Percentiles rank a stretch among this genome's conserved stretches.
These are phyloP conservation scores for Phtheirospermum japonicum DNA, from an alignment of 257 asterid species.

Conservation along the genomic window DNA sequence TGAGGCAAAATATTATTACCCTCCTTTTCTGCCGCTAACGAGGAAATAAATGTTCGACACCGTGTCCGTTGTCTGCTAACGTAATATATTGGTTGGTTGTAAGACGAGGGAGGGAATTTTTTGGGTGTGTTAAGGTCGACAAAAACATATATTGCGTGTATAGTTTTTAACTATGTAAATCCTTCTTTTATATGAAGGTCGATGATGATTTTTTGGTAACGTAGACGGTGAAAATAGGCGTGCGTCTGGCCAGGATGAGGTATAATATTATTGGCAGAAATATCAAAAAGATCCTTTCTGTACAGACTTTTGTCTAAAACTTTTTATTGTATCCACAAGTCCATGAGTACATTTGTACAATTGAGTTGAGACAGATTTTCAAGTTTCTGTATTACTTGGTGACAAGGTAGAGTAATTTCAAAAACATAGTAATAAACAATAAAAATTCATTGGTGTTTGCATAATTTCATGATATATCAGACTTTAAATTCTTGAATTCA, in stretches of 20 bases:
- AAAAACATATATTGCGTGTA: conserved; percentile 32
- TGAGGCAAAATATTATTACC: not conserved
- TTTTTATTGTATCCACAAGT: conserved; percentile 1
- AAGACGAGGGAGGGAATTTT: conserved; percentile 21
- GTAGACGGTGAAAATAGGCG: conserved; percentile 20
- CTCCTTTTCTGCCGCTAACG: conserved; percentile 8
- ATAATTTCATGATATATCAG: too few species aligned
- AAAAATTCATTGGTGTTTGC: too few species aligned
- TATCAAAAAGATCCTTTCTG: not conserved
- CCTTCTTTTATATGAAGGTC: conserved; percentile 30
- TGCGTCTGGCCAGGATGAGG: conserved; percentile 18
- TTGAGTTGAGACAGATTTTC: not conserved
- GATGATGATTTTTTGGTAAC: conserved; percentile 28
- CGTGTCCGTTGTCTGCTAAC: conserved; percentile 3
- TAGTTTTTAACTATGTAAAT: conserved; percentile 30
- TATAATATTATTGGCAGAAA: conserved; percentile 15
- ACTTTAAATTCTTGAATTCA: too few species aligned
- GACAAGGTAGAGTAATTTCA: too few species aligned
- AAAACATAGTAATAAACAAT: too few species aligned
- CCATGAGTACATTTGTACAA: not conserved
- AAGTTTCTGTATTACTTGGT: conserved; percentile 1
- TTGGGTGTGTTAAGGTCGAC: conserved; percentile 24
- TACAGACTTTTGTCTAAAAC: conserved; percentile 12
- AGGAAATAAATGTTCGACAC: not conserved
- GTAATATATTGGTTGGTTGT: conserved; percentile 9